Evolutionary conservation across 2,329 filamentous ascomycete genomes (phyloP).

Genomic region (Ophiostoma triangulosporum): DNA sequence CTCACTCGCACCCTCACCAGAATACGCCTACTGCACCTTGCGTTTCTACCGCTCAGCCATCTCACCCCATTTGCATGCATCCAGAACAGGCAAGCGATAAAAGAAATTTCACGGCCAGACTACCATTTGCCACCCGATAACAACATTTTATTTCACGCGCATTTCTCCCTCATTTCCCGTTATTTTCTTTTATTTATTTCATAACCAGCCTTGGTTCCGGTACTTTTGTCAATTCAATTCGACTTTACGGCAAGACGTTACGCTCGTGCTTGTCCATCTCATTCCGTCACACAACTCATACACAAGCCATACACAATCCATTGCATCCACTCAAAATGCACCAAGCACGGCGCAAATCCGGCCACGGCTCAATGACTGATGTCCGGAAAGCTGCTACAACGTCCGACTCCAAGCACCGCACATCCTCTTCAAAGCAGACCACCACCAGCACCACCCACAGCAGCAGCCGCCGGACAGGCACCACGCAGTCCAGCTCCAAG

Average conservation of each 20-base stretch:
- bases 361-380: slow-evolving; percentile 41
- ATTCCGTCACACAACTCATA: neutral
- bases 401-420: slow-evolving; percentile 25
- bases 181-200: slow-evolving; percentile 1
- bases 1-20: neutral
- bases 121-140: slow-evolving; percentile 11
- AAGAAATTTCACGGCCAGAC: slow-evolving; percentile 6
- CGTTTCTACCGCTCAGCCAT: neutral
- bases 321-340: slow-evolving; percentile 30
- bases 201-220: neutral
- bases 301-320: slow-evolving; percentile 9
- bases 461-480: slow-evolving; percentile 15
- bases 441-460: slow-evolving; percentile 28
- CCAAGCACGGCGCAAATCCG: slow-evolving; percentile 43
- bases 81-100: slow-evolving; percentile 10
- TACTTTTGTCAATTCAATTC: neutral
- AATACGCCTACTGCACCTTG: neutral
- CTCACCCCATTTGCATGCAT: slow-evolving; percentile 4
- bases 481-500: slow-evolving; percentile 26
- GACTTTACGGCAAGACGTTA: neutral
- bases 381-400: slow-evolving; percentile 33
- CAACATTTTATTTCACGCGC: neutral
- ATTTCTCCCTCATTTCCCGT: neutral
- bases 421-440: slow-evolving; percentile 18
- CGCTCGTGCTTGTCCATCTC: neutral